phyloP scores from a whole-genome alignment of 768 basidiomycete genomes.

The Trametes cingulata region DNA sequence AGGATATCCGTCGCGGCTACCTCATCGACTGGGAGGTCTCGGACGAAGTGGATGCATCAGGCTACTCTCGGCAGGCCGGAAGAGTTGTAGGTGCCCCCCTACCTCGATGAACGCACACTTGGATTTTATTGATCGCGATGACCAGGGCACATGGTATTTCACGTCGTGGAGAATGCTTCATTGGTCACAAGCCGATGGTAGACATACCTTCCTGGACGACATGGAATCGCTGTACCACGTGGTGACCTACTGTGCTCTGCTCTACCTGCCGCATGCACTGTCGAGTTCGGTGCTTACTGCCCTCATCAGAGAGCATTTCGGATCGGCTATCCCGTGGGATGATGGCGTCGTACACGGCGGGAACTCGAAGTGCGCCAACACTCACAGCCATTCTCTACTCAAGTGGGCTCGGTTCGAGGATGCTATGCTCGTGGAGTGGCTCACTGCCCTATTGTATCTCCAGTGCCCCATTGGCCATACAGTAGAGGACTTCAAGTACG shows the following conservation, averaged over 20 bases:
- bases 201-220: neutral
- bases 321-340: no score
- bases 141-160: slow-evolving; percentile 4
- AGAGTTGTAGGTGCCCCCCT: neutral
- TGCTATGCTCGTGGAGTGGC: neutral
- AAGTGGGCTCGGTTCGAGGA: neutral
- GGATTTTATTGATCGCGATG: neutral
- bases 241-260: neutral
- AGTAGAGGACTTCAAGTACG: neutral
- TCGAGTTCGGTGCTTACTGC: neutral
- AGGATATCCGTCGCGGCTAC: neutral
- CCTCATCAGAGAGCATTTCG: neutral
- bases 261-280: neutral
- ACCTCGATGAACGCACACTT: neutral
- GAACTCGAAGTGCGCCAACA: neutral
- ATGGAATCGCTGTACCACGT: neutral
- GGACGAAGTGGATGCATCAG: neutral
- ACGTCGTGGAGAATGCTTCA: slow-evolving; percentile 5
- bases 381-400: neutral
- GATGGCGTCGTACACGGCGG: neutral
- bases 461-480: neutral
- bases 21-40: slow-evolving; percentile 16
- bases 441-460: neutral
- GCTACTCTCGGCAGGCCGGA: neutral
- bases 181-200: neutral